Evolutionary conservation across 2,329 filamentous ascomycete species (phyloP).

Genomic region (Lasiodiplodia citricola): DNA sequence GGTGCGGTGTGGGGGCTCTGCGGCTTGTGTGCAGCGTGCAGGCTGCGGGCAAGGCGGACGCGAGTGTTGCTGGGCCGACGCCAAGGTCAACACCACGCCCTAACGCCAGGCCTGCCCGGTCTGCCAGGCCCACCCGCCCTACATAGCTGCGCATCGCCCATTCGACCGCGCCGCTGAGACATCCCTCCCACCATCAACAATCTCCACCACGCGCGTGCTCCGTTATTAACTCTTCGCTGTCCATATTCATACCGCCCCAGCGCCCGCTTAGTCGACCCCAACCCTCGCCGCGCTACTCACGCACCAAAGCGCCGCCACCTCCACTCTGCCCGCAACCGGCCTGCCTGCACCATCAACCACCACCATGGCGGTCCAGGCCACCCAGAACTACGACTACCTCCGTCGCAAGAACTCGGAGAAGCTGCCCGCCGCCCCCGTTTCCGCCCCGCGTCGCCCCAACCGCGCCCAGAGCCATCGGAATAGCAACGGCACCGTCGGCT

Average conservation of each 20-base stretch:
- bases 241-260: constrained; percentile 38
- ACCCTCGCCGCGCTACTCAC: neutral
- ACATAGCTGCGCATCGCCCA: constrained; percentile 23
- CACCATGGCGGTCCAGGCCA: constrained; percentile 31
- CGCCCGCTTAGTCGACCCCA: constrained; percentile 9
- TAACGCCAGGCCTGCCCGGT: constrained; percentile 7
- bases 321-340: constrained; percentile 10
- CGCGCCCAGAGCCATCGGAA: constrained; percentile 60
- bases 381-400: constrained; percentile 60
- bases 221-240: constrained; percentile 28
- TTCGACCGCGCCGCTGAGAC: constrained; percentile 21
- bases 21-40: constrained; percentile 1
- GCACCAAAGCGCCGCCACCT: neutral
- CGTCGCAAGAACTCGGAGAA: constrained; percentile 58
- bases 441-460: constrained; percentile 48
- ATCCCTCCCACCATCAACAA: constrained; percentile 26
- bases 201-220: constrained; percentile 25
- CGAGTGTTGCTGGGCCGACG: constrained; percentile 28
- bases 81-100: constrained; percentile 17
- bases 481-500: constrained; percentile 90
- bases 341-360: neutral
- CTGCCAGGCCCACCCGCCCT: constrained; percentile 16
- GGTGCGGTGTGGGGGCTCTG: constrained; percentile 3
- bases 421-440: constrained; percentile 30
- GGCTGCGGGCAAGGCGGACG: constrained; percentile 17